phyloP scores from a whole-genome alignment of 2,329 filamentous ascomycete species.

The Chrysoporthe puriensis region DNA sequence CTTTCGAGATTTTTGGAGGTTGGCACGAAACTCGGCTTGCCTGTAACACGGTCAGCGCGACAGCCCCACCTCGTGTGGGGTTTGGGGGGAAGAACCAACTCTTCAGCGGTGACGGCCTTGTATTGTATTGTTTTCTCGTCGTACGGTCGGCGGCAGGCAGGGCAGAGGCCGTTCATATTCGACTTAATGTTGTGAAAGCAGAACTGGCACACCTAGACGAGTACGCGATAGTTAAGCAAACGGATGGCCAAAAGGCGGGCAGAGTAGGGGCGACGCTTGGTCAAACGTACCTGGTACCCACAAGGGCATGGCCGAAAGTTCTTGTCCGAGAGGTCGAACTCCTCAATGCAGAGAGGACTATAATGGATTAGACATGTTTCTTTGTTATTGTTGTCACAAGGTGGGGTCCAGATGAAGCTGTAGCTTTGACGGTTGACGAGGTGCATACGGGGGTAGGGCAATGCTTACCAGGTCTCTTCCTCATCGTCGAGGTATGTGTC shows the following conservation, averaged over 20 bases:
- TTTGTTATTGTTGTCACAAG: slow-evolving; percentile 33
- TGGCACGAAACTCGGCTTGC: slow-evolving; percentile 74
- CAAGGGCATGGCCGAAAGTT: slow-evolving; percentile 97
- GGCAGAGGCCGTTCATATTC: slow-evolving; percentile 95
- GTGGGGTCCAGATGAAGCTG: slow-evolving; percentile 21
- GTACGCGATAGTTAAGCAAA: slow-evolving; percentile 27
- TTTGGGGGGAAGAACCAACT: slow-evolving; percentile 64
- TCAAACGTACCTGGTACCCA: slow-evolving; percentile 81
- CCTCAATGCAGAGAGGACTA: slow-evolving; percentile 97
- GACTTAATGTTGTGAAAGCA: slow-evolving; percentile 99
- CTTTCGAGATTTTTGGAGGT: slow-evolving; percentile 88
- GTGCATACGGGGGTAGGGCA: slow-evolving; percentile 27
- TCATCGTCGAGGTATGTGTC: slow-evolving; percentile 74
- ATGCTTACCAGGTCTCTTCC: slow-evolving; percentile 67
- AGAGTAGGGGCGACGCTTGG: slow-evolving; percentile 12
- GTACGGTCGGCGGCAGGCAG: slow-evolving; percentile 94
- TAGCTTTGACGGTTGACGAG: slow-evolving; percentile 28
- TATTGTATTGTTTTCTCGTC: slow-evolving; percentile 97
- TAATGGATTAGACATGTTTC: slow-evolving; percentile 24
- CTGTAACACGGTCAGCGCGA: slow-evolving; percentile 47
- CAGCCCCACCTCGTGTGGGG: not conserved
- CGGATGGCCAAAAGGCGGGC: slow-evolving; percentile 25
- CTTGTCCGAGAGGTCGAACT: slow-evolving; percentile 96
- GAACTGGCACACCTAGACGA: slow-evolving; percentile 89
- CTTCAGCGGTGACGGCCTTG: slow-evolving; percentile 92